phyloP scores from a whole-genome alignment of 257 asterid genomes.

The Penstemon barbatus region DNA sequence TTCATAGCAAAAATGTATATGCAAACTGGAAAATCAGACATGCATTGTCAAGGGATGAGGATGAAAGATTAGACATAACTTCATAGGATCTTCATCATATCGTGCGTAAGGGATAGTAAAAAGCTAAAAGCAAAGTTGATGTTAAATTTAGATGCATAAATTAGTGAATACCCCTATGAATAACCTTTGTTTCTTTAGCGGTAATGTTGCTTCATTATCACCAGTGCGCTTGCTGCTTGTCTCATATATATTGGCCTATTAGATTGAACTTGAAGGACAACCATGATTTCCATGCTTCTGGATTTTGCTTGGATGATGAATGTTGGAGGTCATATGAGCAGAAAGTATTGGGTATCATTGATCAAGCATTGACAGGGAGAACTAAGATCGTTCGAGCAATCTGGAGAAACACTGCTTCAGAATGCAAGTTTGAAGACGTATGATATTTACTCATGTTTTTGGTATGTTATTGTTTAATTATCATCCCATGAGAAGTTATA shows the following conservation, averaged over 20 bases:
- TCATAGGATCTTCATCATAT: background rate
- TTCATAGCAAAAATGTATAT: background rate
- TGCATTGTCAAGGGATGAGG: background rate
- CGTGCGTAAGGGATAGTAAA: background rate
- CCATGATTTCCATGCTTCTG: constrained; percentile 50
- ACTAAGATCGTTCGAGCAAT: constrained; percentile 74
- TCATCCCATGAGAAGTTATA: constrained; percentile 16
- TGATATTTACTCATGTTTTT: constrained; percentile 23
- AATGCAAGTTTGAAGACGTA: constrained; percentile 71
- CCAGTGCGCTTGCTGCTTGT: constrained; percentile 27
- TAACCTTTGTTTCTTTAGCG: no score
- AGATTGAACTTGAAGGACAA: constrained; percentile 82
- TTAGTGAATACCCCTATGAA: background rate
- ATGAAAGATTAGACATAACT: constrained; percentile 1
- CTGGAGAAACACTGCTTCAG: constrained; percentile 73
- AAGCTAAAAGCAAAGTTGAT: background rate
- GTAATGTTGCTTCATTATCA: constrained; percentile 19
- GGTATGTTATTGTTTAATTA: constrained; percentile 21
- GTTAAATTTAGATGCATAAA: constrained; percentile 6
- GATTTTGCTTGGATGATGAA: constrained; percentile 90
- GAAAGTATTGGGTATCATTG: constrained; percentile 61
- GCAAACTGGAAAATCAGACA: background rate
- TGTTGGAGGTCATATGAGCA: constrained; percentile 94
- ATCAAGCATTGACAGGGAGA: constrained; percentile 79
- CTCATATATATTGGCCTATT: constrained; percentile 31